Evolutionary conservation across 1,284 basidiomycete species (phyloP), one percentile per base, ranked within the genome.

Genomic region (Ceratobasidium sp.): DNA sequence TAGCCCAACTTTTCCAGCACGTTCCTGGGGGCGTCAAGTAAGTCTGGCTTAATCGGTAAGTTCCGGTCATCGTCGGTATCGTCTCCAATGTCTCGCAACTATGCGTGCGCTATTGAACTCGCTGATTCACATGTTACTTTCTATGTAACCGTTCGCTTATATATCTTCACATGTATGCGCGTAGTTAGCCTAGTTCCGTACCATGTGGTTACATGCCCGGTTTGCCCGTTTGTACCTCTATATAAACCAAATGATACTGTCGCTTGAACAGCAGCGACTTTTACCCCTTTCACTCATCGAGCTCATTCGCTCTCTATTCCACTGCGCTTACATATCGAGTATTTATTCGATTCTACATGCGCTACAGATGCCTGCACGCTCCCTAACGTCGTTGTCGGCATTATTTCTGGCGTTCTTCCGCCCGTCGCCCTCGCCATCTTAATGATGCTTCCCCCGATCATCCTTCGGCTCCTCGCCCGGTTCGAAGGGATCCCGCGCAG

Each of bases 21-120:
- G 87, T 95, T 0, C 93, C 93, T 6, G 94, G 93, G 18, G 93
- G 94, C 0, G 88, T 94, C n/a, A 90, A 92, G 83, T 86, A 89
- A 65, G 89, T 95, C 59, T 95, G 94, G 94, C 85, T 95, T 74
- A 91, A 91, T 81, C 86, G 90, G 81, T 90, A 87, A 80, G 70
- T 57, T 46, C 27, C 27, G 16, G 57, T 46, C 52, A 57, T 88
- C 75, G 87, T 89, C 54, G 88, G 88, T 75, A 86, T 87, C 2
- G 81, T 89, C 64, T 88, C 87, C 80, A 88, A 88, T 75, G 80
- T 89, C 18, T 87, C 50, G n/a, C 60, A 85, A 30, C 83, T 90
- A 8, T 86, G 85, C 69, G 57, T 79, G 3, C 81, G n/a, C n/a
- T 66, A 27, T 66, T 66, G 64, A 66, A 50, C 48, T 50, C 48